Evolutionary conservation across 2,329 filamentous ascomycete species (phyloP).

Genomic region (Claviceps quebecensis): DNA sequence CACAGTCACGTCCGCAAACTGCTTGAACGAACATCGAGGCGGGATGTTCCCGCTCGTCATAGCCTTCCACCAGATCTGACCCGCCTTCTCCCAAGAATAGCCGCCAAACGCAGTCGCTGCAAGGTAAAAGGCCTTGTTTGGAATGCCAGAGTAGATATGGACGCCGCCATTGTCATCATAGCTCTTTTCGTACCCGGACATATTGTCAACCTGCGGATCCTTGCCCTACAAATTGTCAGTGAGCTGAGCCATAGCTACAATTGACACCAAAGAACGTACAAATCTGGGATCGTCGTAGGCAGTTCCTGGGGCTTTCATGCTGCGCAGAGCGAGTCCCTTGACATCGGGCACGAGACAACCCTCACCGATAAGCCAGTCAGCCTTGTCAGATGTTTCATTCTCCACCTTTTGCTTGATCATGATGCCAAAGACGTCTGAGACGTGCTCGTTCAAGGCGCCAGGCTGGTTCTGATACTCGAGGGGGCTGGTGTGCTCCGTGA

Average conservation of each 20-base stretch:
- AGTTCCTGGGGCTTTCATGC: slow-evolving; percentile 39
- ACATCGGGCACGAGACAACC: slow-evolving; percentile 35
- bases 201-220: slow-evolving; percentile 37
- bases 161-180: slow-evolving; percentile 37
- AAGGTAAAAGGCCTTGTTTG: slow-evolving; percentile 43
- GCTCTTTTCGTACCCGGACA: slow-evolving; percentile 26
- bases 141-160: slow-evolving; percentile 42
- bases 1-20: slow-evolving; percentile 35
- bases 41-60: slow-evolving; percentile 30
- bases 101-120: slow-evolving; percentile 33
- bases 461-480: slow-evolving; percentile 37
- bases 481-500: slow-evolving; percentile 35
- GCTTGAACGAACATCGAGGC: slow-evolving; percentile 27
- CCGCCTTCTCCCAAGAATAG: slow-evolving; percentile 39
- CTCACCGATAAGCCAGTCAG: slow-evolving; percentile 43
- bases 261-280: slow-evolving; percentile 15
- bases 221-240: slow-evolving; percentile 23
- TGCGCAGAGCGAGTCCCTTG: slow-evolving; percentile 37
- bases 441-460: slow-evolving; percentile 42
- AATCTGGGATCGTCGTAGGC: slow-evolving; percentile 39
- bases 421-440: slow-evolving; percentile 42
- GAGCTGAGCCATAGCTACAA: not conserved
- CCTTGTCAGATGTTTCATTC: slow-evolving; percentile 27
- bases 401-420: slow-evolving; percentile 42
- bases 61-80: slow-evolving; percentile 38